A percentile compares a stretch with the other conserved stretches of the same genome.
These are phyloP conservation scores for Leccinum barrowsii DNA, from an alignment of 768 basidiomycete species.

Conservation along the genomic window DNA sequence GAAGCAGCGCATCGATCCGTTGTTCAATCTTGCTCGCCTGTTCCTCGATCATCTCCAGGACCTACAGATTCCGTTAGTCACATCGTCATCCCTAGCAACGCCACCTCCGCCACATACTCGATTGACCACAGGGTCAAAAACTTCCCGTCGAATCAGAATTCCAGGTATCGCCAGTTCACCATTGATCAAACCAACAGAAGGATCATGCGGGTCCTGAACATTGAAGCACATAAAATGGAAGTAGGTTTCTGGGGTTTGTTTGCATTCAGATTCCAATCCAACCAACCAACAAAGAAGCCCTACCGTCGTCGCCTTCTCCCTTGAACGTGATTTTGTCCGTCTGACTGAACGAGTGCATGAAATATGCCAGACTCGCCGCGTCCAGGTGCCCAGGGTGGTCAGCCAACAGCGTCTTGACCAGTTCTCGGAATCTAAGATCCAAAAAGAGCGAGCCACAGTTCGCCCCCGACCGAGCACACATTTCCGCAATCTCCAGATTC, in stretches of 20 bases:
- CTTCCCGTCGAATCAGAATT: conserved; percentile 70
- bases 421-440: conserved; percentile 80
- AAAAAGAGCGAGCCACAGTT: conserved; percentile 88
- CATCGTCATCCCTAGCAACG: not conserved
- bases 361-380: conserved; percentile 76
- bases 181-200: conserved; percentile 73
- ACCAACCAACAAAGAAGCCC: conserved; percentile 12
- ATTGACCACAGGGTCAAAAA: conserved; percentile 84
- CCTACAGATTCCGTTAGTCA: conserved; percentile 40
- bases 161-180: conserved; percentile 85
- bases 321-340: conserved; percentile 79
- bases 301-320: conserved; percentile 75
- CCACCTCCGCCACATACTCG: conserved; percentile 45
- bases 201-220: conserved; percentile 77
- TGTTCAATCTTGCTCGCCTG: conserved; percentile 67
- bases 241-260: conserved; percentile 53
- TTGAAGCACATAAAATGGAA: conserved; percentile 93
- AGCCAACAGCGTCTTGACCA: conserved; percentile 72
- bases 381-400: conserved; percentile 87
- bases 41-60: conserved; percentile 73
- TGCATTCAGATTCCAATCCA: conserved; percentile 8
- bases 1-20: conserved; percentile 75
- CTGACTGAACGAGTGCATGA: conserved; percentile 87
- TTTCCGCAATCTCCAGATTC: conserved; percentile 87
- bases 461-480: conserved; percentile 82